Base-by-base conservation (phyloP, 257 asterid species). In the Ilex aquifolium region DNA sequence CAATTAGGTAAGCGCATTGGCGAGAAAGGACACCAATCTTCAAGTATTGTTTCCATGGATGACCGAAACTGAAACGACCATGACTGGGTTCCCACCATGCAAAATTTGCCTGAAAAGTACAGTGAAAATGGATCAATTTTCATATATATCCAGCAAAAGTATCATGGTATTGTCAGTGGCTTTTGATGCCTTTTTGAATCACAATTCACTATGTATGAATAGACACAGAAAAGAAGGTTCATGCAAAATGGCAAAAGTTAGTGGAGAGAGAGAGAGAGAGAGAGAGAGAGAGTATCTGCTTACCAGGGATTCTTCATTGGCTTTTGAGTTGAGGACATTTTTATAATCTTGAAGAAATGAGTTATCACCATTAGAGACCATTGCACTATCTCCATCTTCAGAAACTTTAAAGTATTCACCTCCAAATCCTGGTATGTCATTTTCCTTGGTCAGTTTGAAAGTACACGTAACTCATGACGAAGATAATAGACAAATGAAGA, bases 21-120 rank as follows among this genome's bases (percentile, higher is more conserved):
- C 95, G 76, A 10, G 67, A 65, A 4, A 80, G 68, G 30, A 32
- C 79, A 13, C 97, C 90, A 13, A 85, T 64, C 61, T 80, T 87
- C 77, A 80, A 77, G 65, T 90, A 87, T 21, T 80, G 85, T 57
- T 80, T 79, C 95, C 95, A 87, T 62, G 97, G 97, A 54, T 90
- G 95, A 44, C 64, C 50, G 44, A 75, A 80, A 50, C 64, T 71
- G 39, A 87, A 85, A 2, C 72, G 27, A 7, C 93, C 95, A 64
- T 85, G 95, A 3, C 75, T 58, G 13, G 95, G 95, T 65, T 90
- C 97, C 97, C 95, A 87, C 90, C 95, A 76, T 2, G 95, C 97
- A 70, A 78, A 78, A 61, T 83, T 90, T 59, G 90, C 97, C 97
- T 90, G 74, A 27, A 59, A 67, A 7, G 44, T 31, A 40, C 15